Conservation (phyloP, 257 asterid species). For the Euphrasia confusa region DNA sequence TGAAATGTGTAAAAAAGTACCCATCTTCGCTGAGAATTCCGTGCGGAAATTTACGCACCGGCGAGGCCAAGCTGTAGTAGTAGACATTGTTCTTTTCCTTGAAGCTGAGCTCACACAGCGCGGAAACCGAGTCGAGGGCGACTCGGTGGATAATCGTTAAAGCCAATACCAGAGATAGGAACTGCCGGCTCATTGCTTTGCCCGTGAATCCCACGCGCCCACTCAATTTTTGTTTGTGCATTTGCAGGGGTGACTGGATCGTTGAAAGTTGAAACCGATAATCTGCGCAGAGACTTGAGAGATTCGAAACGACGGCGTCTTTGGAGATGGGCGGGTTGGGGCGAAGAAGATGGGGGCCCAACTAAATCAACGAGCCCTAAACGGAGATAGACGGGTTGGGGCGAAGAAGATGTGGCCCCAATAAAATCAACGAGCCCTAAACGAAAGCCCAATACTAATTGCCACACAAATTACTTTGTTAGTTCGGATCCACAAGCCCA, state of each 20-base stretch:
- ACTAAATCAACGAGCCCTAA: neutral
- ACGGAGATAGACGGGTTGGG: too few species aligned
- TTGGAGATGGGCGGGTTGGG: neutral
- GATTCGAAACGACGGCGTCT: neutral
- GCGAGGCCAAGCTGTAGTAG: constrained; percentile 55
- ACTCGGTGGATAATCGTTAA: constrained; percentile 38
- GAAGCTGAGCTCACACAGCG: constrained; percentile 64
- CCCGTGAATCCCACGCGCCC: constrained; percentile 29
- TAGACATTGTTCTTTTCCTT: constrained; percentile 56
- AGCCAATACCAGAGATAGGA: constrained; percentile 28
- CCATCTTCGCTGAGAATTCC: constrained; percentile 98
- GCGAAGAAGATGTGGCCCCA: too few species aligned
- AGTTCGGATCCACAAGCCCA: too few species aligned
- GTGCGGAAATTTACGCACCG: constrained; percentile 61
- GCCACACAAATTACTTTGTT: too few species aligned
- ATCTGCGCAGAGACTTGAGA: constrained; percentile 5
- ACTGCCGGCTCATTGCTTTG: constrained; percentile 38
- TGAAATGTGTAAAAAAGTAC: constrained; percentile 31
- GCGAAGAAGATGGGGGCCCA: constrained; percentile 8
- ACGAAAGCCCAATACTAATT: constrained; percentile 4
- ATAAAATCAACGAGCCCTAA: too few species aligned
- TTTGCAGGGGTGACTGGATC: constrained; percentile 22
- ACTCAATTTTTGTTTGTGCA: constrained; percentile 10
- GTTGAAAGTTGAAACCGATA: constrained; percentile 26
- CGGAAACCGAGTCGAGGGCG: constrained; percentile 37